A percentile compares a stretch with the other conserved stretches of the same genome.
These are phyloP conservation scores for Epichloe gansuensis DNA, from an alignment of 2,329 filamentous ascomycete species.

Conservation along the genomic window DNA sequence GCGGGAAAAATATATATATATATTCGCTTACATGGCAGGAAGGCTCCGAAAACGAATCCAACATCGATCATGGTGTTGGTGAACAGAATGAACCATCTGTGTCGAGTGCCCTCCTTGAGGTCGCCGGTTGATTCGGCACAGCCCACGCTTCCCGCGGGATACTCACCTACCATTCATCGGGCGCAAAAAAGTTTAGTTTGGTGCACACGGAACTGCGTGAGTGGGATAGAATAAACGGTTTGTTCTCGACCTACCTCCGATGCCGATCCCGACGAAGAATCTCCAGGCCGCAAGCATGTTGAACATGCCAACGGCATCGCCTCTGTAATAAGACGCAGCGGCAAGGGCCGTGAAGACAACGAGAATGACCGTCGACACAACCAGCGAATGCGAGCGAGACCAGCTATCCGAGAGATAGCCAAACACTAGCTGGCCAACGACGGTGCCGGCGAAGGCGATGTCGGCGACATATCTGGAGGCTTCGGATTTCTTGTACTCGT, in stretches of 20 bases:
- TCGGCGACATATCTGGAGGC: constrained; percentile 64
- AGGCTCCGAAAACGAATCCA: constrained; percentile 70
- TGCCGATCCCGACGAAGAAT: constrained; percentile 72
- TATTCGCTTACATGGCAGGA: constrained; percentile 47
- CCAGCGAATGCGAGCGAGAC: constrained; percentile 71
- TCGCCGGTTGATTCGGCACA: constrained; percentile 69
- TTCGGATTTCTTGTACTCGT: constrained; percentile 53
- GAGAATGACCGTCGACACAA: constrained; percentile 71
- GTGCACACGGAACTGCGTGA: no score
- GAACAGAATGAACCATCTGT: constrained; percentile 84
- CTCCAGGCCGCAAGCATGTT: constrained; percentile 68
- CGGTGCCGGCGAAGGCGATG: constrained; percentile 79
- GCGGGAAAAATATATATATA: no score
- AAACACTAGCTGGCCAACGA: constrained; percentile 70
- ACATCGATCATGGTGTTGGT: constrained; percentile 79
- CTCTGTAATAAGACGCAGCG: constrained; percentile 64
- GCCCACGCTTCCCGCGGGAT: constrained; percentile 72
- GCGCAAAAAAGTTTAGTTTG: no score
- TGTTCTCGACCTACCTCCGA: constrained; percentile 40
- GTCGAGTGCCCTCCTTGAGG: constrained; percentile 64
- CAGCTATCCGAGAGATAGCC: constrained; percentile 73
- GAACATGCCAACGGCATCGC: constrained; percentile 60
- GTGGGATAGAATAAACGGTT: no score
- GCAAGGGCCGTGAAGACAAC: constrained; percentile 74
- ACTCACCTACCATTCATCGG: constrained; percentile 40